Percentiles rank a stretch among this genome's conserved stretches.
These are phyloP conservation scores for Prunus padus DNA, from an alignment of 306 rosid genomes.

Conservation along the genomic window DNA sequence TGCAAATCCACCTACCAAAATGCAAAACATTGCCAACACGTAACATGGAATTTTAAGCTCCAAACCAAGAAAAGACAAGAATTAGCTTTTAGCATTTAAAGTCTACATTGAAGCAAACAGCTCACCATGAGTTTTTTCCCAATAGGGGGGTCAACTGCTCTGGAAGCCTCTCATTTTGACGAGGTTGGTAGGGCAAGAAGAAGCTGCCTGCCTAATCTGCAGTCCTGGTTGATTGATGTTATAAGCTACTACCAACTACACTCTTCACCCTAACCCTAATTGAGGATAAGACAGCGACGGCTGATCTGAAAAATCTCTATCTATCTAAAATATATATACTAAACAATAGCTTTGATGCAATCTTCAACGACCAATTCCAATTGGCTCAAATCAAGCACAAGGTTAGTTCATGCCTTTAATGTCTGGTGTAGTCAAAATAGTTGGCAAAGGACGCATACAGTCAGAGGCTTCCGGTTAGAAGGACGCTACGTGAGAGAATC, in stretches of 20 bases:
- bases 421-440: background rate
- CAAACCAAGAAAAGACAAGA: constrained; percentile 19
- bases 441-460: background rate
- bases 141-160: background rate
- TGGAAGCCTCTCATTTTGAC: constrained; percentile 14
- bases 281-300: constrained; percentile 20
- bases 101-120: constrained; percentile 16
- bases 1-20: background rate
- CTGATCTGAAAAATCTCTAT: background rate
- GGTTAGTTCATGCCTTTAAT: background rate
- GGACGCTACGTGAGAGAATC: background rate
- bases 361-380: background rate
- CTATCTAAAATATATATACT: background rate
- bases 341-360: background rate
- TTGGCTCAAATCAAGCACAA: background rate
- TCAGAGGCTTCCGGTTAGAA: background rate
- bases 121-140: background rate
- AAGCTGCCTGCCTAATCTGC: background rate
- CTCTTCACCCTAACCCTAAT: background rate
- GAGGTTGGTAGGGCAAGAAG: background rate
- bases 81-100: constrained; percentile 31
- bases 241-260: constrained; percentile 20
- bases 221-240: background rate
- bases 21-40: background rate
- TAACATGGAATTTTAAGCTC: background rate